Conservation (phyloP, 2,329 filamentous ascomycete species). For the Fusarium irregulare region DNA sequence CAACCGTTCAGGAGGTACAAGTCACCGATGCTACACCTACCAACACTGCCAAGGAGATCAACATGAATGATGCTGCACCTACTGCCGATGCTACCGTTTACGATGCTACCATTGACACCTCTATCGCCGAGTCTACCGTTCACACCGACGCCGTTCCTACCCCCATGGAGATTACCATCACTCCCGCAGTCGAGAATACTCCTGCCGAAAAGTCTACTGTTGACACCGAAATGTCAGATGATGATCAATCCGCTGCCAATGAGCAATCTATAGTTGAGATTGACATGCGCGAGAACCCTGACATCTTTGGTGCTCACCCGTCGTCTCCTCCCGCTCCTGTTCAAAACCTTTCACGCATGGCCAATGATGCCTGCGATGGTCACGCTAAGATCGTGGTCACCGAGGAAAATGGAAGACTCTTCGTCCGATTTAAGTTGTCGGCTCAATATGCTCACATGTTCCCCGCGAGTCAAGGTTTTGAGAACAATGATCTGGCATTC, state of each 20-base stretch:
- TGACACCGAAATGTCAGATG: not conserved
- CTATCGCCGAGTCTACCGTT: not conserved
- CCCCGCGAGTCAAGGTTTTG: slow-evolving; percentile 45
- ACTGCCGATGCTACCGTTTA: not conserved
- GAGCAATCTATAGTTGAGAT: slow-evolving; percentile 48
- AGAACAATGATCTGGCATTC: slow-evolving; percentile 43
- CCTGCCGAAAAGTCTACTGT: not conserved
- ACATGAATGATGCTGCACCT: not conserved
- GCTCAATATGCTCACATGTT: slow-evolving; percentile 48
- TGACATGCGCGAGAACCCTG: slow-evolving; percentile 51
- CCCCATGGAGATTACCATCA: not conserved
- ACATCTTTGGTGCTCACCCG: slow-evolving; percentile 49
- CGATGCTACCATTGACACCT: not conserved
- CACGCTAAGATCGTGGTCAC: slow-evolving; percentile 49
- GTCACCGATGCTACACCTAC: not conserved
- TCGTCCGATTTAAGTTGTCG: slow-evolving; percentile 55
- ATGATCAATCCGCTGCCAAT: slow-evolving; percentile 3
- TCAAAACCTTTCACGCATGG: slow-evolving; percentile 45
- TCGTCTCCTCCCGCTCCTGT: slow-evolving; percentile 37
- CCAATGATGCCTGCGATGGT: slow-evolving; percentile 42
- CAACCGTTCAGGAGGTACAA: not conserved
- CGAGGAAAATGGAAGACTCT: slow-evolving; percentile 47
- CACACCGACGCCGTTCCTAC: not conserved
- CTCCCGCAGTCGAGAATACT: not conserved
- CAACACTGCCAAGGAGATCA: not conserved